phyloP scores from a whole-genome alignment of 2,329 filamentous ascomycete genomes.

The Sarocladium oryzae region DNA sequence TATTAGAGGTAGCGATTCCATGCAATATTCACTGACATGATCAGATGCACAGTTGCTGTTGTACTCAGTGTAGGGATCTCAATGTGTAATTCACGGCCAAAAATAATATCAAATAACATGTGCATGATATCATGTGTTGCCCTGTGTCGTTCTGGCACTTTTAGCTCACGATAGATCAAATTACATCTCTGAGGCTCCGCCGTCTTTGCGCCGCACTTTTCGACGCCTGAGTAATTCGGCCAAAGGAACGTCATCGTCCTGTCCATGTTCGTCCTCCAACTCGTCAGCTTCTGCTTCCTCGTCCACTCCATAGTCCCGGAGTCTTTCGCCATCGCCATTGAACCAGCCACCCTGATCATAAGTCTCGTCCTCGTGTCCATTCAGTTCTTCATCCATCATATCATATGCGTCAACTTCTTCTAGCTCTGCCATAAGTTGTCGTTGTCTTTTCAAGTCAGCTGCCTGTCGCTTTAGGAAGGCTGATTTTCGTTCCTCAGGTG shows the following conservation, averaged over 20 bases:
- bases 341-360: constrained; percentile 47
- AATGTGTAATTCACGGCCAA: no score
- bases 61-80: no score
- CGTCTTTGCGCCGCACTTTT: constrained; percentile 30
- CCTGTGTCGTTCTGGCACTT: no score
- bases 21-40: background rate
- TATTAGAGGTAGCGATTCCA: constrained; percentile 1
- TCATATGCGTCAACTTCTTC: constrained; percentile 51
- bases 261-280: constrained; percentile 15
- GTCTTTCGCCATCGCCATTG: constrained; percentile 67
- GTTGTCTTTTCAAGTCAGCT: constrained; percentile 36
- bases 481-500: constrained; percentile 37
- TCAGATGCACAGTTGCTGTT: no score
- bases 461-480: constrained; percentile 45
- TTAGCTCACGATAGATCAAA: no score
- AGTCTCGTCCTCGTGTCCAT: constrained; percentile 39
- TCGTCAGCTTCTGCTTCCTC: constrained; percentile 54
- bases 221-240: constrained; percentile 58
- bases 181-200: constrained; percentile 18
- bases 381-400: constrained; percentile 52
- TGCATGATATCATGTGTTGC: no score
- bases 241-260: constrained; percentile 60
- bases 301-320: constrained; percentile 75
- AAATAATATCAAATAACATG: no score
- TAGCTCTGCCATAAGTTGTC: constrained; percentile 40